Evolutionary conservation across 1,284 basidiomycete genomes (phyloP).

Genomic region (Schizophyllum amplum): DNA sequence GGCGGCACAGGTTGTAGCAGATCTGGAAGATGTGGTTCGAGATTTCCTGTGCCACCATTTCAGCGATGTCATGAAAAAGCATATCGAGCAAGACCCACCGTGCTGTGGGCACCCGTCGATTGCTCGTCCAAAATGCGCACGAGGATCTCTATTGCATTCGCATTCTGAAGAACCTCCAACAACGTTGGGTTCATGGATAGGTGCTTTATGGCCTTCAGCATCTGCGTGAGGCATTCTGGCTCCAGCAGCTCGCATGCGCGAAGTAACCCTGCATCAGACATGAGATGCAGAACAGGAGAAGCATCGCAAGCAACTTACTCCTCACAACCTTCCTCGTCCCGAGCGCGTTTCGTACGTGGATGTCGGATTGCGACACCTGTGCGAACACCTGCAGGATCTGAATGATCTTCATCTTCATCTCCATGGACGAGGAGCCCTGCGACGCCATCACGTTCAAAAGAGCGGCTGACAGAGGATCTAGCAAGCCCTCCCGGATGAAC

Average conservation of each 20-base stretch:
- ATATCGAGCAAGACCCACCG: slow-evolving; percentile 42
- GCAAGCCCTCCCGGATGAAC: slow-evolving; percentile 91
- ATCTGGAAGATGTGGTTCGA: slow-evolving; percentile 92
- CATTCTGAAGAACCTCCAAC: slow-evolving; percentile 91
- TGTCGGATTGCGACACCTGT: slow-evolving; percentile 91
- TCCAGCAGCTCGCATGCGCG: slow-evolving; percentile 80
- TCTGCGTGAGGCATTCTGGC: slow-evolving; percentile 76
- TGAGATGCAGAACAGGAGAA: neutral
- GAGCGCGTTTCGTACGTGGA: slow-evolving; percentile 85
- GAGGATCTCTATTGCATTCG: slow-evolving; percentile 89
- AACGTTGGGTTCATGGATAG: slow-evolving; percentile 87
- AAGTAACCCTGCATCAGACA: slow-evolving; percentile 57
- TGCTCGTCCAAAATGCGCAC: slow-evolving; percentile 80
- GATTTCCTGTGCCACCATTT: slow-evolving; percentile 60
- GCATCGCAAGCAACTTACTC: slow-evolving; percentile 45
- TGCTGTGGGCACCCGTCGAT: slow-evolving; percentile 70
- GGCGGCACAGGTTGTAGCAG: slow-evolving; percentile 89
- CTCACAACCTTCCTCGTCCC: slow-evolving; percentile 85
- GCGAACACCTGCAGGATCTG: slow-evolving; percentile 90
- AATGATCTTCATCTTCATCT: slow-evolving; percentile 84
- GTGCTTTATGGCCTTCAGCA: slow-evolving; percentile 95
- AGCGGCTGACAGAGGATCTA: slow-evolving; percentile 89
- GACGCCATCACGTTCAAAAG: slow-evolving; percentile 82
- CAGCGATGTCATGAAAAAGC: neutral
- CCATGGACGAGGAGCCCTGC: slow-evolving; percentile 55